Evolutionary conservation across 78 protist genomes (phyloP).

Genomic region (Cavenderia fasciculata): DNA sequence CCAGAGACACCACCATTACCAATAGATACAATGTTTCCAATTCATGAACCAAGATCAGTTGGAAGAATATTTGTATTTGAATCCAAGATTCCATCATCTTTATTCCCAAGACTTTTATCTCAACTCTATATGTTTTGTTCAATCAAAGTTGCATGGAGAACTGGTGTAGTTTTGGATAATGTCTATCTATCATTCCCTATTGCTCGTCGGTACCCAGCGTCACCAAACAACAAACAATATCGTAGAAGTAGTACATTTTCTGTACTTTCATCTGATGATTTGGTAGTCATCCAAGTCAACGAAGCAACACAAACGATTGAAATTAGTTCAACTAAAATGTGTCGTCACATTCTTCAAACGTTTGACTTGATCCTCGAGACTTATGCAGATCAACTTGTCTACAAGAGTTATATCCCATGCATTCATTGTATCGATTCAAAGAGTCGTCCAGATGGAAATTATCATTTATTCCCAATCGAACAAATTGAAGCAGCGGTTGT

Average conservation of each 20-base stretch:
- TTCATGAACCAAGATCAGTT: background rate
- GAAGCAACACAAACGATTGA: slow-evolving; percentile 37
- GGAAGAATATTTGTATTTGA: slow-evolving; percentile 53
- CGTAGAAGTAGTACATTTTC: slow-evolving; percentile 9
- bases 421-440: slow-evolving; percentile 49
- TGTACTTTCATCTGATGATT: slow-evolving; percentile 25
- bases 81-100: slow-evolving; percentile 28
- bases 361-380: slow-evolving; percentile 59
- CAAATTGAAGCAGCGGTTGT: slow-evolving; percentile 38
- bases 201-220: background rate
- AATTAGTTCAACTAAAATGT: slow-evolving; percentile 58
- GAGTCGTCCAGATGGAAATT: background rate
- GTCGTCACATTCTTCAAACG: slow-evolving; percentile 56
- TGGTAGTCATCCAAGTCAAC: slow-evolving; percentile 26
- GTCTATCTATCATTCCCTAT: slow-evolving; percentile 49
- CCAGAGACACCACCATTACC: slow-evolving; percentile 45
- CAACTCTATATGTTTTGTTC: slow-evolving; percentile 65
- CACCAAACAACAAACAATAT: slow-evolving; percentile 15
- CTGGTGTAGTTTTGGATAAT: slow-evolving; percentile 57
- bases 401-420: slow-evolving; percentile 61
- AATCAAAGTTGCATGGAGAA: slow-evolving; percentile 19
- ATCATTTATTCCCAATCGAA: slow-evolving; percentile 23
- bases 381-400: slow-evolving; percentile 14
- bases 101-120: slow-evolving; percentile 16
- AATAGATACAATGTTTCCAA: slow-evolving; percentile 12